Evolutionary conservation across 1,139 yeast genomes (phyloP).

Genomic region (Pneumocystis canis): DNA sequence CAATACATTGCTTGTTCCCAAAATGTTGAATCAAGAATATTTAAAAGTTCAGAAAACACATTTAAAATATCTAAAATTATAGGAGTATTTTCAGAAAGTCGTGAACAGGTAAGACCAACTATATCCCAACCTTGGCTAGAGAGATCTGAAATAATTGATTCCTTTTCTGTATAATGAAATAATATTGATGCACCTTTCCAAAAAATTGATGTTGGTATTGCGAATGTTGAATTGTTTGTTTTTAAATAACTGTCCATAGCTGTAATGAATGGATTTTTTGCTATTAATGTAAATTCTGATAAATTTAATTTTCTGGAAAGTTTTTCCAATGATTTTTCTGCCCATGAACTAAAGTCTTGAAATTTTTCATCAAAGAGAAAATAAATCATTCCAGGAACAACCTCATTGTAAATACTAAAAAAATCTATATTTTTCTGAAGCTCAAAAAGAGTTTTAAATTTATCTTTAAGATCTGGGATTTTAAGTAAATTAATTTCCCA

Average conservation of each 20-base stretch:
- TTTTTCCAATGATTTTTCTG: slow-evolving; percentile 16
- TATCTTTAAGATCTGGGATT: slow-evolving; percentile 8
- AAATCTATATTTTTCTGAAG: slow-evolving; percentile 19
- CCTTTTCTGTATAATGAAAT: slow-evolving; percentile 11
- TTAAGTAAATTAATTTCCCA: slow-evolving; percentile 18
- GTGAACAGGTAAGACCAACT: slow-evolving; percentile 15
- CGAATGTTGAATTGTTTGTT: neutral
- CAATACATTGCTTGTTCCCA: slow-evolving; percentile 17
- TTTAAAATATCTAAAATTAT: slow-evolving; percentile 12
- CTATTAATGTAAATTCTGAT: slow-evolving; percentile 14
- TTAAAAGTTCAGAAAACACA: slow-evolving; percentile 10
- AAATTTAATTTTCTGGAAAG: slow-evolving; percentile 9
- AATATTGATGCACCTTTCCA: slow-evolving; percentile 15
- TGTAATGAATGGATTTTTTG: slow-evolving; percentile 6
- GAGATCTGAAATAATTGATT: slow-evolving; percentile 13
- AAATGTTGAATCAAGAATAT: slow-evolving; percentile 14
- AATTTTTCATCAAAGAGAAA: slow-evolving; percentile 20
- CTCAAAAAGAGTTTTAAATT: slow-evolving; percentile 19
- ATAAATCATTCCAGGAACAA: slow-evolving; percentile 22
- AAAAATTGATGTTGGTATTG: slow-evolving; percentile 12
- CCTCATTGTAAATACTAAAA: slow-evolving; percentile 18
- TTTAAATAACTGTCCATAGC: slow-evolving; percentile 9
- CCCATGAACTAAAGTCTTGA: slow-evolving; percentile 20
- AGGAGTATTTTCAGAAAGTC: slow-evolving; percentile 13
- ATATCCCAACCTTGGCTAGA: slow-evolving; percentile 14